A percentile compares a stretch with the other conserved stretches of the same genome.
Conservation (phyloP, 164 flowering plant genomes). For the Vitis cinerea region DNA sequence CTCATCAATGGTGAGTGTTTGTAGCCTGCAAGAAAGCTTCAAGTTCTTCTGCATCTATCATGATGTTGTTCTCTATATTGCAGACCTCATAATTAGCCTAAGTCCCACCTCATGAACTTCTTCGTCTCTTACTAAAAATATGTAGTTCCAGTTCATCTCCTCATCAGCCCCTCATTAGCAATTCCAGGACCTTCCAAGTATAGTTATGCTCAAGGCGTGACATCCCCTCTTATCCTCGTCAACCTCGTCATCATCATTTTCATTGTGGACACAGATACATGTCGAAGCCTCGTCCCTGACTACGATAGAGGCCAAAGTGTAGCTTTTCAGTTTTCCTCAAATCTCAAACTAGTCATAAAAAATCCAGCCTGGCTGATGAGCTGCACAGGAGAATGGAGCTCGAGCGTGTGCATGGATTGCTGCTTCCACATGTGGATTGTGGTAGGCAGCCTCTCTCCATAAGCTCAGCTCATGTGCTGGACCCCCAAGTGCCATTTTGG, state of each 20-base stretch:
- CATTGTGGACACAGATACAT: neutral
- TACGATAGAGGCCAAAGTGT: too few relatives aligned
- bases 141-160: too few relatives aligned
- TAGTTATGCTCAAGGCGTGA: slow-evolving; percentile 26
- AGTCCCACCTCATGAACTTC: too few relatives aligned
- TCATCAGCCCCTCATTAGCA: too few relatives aligned
- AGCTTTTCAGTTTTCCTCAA: too few relatives aligned
- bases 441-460: slow-evolving; percentile 27
- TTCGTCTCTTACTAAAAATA: too few relatives aligned
- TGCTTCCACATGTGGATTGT: slow-evolving; percentile 22
- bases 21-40: neutral
- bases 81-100: too few relatives aligned
- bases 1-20: too few relatives aligned
- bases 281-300: neutral
- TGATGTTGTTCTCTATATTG: too few relatives aligned
- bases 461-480: slow-evolving; percentile 16
- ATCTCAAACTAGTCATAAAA: too few relatives aligned
- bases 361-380: slow-evolving; percentile 6
- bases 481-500: slow-evolving; percentile 9
- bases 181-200: too few relatives aligned
- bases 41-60: too few relatives aligned
- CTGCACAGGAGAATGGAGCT: slow-evolving; percentile 11
- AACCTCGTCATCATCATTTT: slow-evolving; percentile 10
- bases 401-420: slow-evolving; percentile 25
- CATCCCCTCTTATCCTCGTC: slow-evolving; percentile 24